Conservation (phyloP, 306 rosid genomes). For the Quercus engelmannii region DNA sequence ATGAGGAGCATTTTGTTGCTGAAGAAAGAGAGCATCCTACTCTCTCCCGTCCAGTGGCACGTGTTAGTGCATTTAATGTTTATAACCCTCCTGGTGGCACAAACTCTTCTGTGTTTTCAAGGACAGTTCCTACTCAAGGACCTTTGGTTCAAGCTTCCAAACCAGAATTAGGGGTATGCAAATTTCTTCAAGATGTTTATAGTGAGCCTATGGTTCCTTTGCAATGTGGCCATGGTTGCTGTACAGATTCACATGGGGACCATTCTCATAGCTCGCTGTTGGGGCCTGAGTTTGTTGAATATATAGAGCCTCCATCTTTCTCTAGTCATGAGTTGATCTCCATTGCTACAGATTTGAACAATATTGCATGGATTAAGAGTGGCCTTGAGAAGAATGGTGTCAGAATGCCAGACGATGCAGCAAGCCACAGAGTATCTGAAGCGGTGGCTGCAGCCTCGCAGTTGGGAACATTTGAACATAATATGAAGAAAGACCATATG, state of each 20-base stretch:
- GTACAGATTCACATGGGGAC: slow-evolving; percentile 22
- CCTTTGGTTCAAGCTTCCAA: slow-evolving; percentile 46
- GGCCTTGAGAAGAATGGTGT: slow-evolving; percentile 46
- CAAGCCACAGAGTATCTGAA: slow-evolving; percentile 26
- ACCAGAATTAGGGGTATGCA: slow-evolving; percentile 33
- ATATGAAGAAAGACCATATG: slow-evolving; percentile 21
- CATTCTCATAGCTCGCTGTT: slow-evolving; percentile 38
- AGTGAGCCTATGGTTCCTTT: slow-evolving; percentile 51
- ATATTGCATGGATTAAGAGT: slow-evolving; percentile 74
- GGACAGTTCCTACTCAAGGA: slow-evolving; percentile 34
- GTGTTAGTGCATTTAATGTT: slow-evolving; percentile 56
- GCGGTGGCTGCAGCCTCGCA: slow-evolving; percentile 25
- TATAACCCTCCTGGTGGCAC: slow-evolving; percentile 40
- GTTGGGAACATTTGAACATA: slow-evolving; percentile 23
- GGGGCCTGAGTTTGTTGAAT: slow-evolving; percentile 76
- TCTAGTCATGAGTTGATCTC: slow-evolving; percentile 60
- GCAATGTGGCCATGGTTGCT: slow-evolving; percentile 65
- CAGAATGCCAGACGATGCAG: slow-evolving; percentile 22
- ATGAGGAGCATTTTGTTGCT: slow-evolving; percentile 15
- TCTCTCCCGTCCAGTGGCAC: slow-evolving; percentile 48
- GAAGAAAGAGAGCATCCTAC: slow-evolving; percentile 33
- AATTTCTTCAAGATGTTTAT: slow-evolving; percentile 35
- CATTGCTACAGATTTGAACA: slow-evolving; percentile 62
- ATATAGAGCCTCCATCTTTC: slow-evolving; percentile 49
- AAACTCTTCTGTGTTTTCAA: slow-evolving; percentile 18